Conservation (phyloP, 345 rosid genomes). For the Garcia nutans region DNA sequence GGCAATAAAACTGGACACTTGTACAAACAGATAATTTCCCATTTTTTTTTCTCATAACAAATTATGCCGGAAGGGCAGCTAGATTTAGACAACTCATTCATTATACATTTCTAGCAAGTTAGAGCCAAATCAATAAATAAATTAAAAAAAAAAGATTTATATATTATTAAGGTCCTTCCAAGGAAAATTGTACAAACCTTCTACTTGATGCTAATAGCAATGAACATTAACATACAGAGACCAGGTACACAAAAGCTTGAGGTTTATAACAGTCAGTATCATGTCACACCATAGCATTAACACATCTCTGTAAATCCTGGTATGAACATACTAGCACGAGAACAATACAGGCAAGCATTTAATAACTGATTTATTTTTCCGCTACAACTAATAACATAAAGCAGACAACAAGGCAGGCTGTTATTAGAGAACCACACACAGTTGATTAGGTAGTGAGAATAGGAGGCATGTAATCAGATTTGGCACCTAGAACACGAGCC, state of each 20-base stretch:
- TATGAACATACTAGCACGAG: conserved; percentile 14
- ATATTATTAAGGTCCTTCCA: not conserved
- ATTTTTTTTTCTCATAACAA: too few species aligned
- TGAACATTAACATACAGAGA: not conserved
- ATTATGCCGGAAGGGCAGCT: too few species aligned
- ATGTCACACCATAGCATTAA: conserved; percentile 16
- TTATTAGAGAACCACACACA: not conserved
- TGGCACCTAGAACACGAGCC: conserved; percentile 79
- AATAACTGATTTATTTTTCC: conserved; percentile 15
- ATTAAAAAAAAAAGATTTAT: not conserved
- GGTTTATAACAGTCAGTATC: conserved; percentile 13
- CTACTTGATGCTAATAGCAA: not conserved
- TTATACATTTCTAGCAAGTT: not conserved
- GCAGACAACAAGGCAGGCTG: not conserved
- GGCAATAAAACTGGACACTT: too few species aligned
- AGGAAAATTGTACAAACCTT: not conserved
- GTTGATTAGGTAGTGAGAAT: conserved; percentile 71
- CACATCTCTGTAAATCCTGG: conserved; percentile 22
- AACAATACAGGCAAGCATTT: not conserved
- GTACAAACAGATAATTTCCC: too few species aligned
- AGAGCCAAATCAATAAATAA: not conserved
- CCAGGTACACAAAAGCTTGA: not conserved
- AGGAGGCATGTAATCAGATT: conserved; percentile 92
- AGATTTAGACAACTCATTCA: too few species aligned
- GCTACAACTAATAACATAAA: conserved; percentile 9